phyloP scores from a whole-genome alignment of 768 basidiomycete species.

The Multifurca ochricompacta region DNA sequence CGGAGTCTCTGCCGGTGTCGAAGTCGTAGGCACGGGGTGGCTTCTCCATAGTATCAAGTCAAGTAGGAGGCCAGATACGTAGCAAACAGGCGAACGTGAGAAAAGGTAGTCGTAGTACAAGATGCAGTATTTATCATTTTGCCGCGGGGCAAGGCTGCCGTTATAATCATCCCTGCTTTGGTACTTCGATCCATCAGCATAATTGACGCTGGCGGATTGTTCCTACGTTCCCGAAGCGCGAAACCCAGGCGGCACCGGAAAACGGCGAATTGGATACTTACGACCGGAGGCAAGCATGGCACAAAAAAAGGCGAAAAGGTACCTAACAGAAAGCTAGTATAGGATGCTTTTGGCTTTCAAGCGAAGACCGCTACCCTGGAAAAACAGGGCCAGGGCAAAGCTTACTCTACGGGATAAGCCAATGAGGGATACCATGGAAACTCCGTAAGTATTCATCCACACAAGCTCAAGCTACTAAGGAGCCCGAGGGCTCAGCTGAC shows the following conservation, averaged over 20 bases:
- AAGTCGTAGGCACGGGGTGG: background rate
- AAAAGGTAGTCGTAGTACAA: background rate
- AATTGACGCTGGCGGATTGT: slow-evolving; percentile 14
- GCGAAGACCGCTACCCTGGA: slow-evolving; percentile 16
- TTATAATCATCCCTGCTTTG: slow-evolving; percentile 3
- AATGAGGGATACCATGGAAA: background rate
- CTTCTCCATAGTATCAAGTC: background rate
- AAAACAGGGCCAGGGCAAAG: background rate
- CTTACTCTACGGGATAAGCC: background rate
- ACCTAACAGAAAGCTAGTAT: background rate
- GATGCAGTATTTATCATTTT: slow-evolving; percentile 14
- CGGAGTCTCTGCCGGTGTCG: too few relatives aligned
- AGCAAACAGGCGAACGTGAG: slow-evolving; percentile 7
- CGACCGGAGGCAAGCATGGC: background rate
- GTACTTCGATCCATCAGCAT: background rate
- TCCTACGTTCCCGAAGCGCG: background rate
- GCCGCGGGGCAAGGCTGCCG: slow-evolving; percentile 5
- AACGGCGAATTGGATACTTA: slow-evolving; percentile 2
- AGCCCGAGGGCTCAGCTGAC: background rate
- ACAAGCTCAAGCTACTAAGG: background rate
- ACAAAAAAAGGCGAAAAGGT: background rate
- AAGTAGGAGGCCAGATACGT: background rate
- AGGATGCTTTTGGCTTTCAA: slow-evolving; percentile 1
- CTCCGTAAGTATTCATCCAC: background rate
- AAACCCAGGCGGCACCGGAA: slow-evolving; percentile 1